phyloP scores from a whole-genome alignment of 345 rosid genomes.

The Syzygium grande region DNA sequence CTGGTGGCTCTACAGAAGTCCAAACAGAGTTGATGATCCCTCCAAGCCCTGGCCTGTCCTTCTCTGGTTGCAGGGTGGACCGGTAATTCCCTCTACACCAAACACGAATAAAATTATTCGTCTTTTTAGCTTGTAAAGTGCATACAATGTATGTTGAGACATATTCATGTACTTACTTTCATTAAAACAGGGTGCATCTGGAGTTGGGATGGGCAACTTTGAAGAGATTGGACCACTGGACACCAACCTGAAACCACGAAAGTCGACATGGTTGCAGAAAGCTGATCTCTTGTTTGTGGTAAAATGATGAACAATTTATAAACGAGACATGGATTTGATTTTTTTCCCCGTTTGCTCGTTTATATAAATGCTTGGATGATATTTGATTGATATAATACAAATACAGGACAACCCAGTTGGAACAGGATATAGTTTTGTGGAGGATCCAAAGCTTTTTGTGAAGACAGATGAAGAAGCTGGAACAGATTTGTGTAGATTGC shows the following conservation, averaged over 20 bases:
- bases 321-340: neutral
- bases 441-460: slow-evolving; percentile 26
- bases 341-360: neutral
- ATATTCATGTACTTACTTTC: neutral
- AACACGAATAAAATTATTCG: neutral
- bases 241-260: slow-evolving; percentile 21
- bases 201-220: slow-evolving; percentile 39
- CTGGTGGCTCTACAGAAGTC: slow-evolving; percentile 93
- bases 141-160: neutral
- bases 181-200: slow-evolving; percentile 27
- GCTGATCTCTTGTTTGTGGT: slow-evolving; percentile 52
- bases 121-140: neutral
- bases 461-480: slow-evolving; percentile 82
- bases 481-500: slow-evolving; percentile 50
- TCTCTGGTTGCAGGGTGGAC: slow-evolving; percentile 99
- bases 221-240: slow-evolving; percentile 42
- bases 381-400: neutral
- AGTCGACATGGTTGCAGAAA: slow-evolving; percentile 40
- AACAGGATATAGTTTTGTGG: slow-evolving; percentile 44
- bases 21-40: slow-evolving; percentile 68
- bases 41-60: slow-evolving; percentile 90
- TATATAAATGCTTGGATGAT: neutral
- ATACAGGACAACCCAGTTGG: slow-evolving; percentile 41
- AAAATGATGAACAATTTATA: neutral
- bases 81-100: slow-evolving; percentile 35